Conservation (phyloP, 164 flowering plant species). For the Echeveria elegans region DNA sequence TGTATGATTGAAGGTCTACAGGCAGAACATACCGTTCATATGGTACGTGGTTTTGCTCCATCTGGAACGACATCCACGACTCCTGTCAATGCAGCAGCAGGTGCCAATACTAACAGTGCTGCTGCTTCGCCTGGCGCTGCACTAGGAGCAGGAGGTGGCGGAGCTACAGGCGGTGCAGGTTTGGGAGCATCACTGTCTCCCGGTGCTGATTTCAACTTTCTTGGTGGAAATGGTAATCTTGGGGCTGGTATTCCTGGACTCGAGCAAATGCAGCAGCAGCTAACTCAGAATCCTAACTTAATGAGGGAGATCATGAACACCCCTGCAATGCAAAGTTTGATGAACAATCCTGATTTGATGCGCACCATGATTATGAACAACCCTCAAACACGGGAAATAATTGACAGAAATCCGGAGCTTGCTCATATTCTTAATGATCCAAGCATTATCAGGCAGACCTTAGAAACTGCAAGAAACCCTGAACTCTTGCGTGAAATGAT, state of each 20-base stretch:
- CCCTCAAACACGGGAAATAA: slow-evolving; percentile 91
- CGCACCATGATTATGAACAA: slow-evolving; percentile 76
- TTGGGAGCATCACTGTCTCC: slow-evolving; percentile 23
- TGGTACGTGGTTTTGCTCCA: slow-evolving; percentile 70
- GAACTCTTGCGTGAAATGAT: slow-evolving; percentile 98
- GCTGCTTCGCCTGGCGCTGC: slow-evolving; percentile 18
- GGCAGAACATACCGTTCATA: slow-evolving; percentile 75
- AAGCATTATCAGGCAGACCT: slow-evolving; percentile 69
- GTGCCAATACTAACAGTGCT: slow-evolving; percentile 16
- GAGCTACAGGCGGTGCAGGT: slow-evolving; percentile 17
- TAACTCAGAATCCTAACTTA: slow-evolving; percentile 83
- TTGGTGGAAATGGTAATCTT: slow-evolving; percentile 48
- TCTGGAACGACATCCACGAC: slow-evolving; percentile 37
- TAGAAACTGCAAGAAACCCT: slow-evolving; percentile 91
- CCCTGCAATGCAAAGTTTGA: slow-evolving; percentile 73
- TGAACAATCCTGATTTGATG: slow-evolving; percentile 90
- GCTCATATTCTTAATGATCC: slow-evolving; percentile 90
- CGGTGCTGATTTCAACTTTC: slow-evolving; percentile 23
- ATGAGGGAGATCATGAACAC: slow-evolving; percentile 89
- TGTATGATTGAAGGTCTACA: slow-evolving; percentile 39
- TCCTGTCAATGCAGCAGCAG: slow-evolving; percentile 19
- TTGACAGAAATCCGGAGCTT: slow-evolving; percentile 90
- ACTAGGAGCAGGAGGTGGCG: slow-evolving; percentile 18
- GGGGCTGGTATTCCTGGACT: slow-evolving; percentile 81
- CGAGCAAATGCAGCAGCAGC: slow-evolving; percentile 76